phyloP scores from a whole-genome alignment of 208 protist genomes.

The Trypanosoma cruzi region DNA sequence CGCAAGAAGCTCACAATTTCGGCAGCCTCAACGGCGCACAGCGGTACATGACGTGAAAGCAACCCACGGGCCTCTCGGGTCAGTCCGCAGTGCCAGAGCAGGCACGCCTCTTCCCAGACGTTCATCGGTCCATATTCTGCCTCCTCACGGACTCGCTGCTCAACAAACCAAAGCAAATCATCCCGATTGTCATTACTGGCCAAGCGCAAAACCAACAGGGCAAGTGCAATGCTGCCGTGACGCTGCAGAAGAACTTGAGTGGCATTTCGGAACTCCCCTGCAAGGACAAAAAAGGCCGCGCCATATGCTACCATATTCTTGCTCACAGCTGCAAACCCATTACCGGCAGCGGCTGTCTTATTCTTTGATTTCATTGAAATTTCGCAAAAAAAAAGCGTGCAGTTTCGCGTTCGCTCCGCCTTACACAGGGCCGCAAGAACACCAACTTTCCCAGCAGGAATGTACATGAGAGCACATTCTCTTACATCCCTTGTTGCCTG shows the following conservation, averaged over 20 bases:
- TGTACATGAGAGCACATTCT: constrained; percentile 90
- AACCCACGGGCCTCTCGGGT: constrained; percentile 15
- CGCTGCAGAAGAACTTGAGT: constrained; percentile 90
- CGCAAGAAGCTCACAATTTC: constrained; percentile 18
- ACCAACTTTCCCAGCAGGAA: constrained; percentile 73
- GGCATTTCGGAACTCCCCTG: constrained; percentile 81
- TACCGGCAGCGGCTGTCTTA: constrained; percentile 80
- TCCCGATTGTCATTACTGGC: constrained; percentile 23
- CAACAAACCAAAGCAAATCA: constrained; percentile 43
- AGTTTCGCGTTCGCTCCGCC: constrained; percentile 77
- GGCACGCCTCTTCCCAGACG: constrained; percentile 64
- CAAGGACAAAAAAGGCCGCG: constrained; percentile 94
- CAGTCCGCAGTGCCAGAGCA: constrained; percentile 55
- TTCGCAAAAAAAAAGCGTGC: constrained; percentile 88
- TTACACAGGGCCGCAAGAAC: constrained; percentile 93
- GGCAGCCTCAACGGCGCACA: constrained; percentile 10
- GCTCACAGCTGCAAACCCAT: constrained; percentile 90
- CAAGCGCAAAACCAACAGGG: constrained; percentile 78
- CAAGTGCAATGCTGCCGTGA: constrained; percentile 57
- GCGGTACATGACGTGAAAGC: constrained; percentile 7
- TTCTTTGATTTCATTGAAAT: constrained; percentile 81
- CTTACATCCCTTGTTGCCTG: constrained; percentile 69
- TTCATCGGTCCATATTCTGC: constrained; percentile 31
- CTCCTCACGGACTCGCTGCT: constrained; percentile 29
- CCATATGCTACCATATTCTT: constrained; percentile 90